phyloP scores from a whole-genome alignment of 1,284 basidiomycete species.

The Kwoniella shivajii region DNA sequence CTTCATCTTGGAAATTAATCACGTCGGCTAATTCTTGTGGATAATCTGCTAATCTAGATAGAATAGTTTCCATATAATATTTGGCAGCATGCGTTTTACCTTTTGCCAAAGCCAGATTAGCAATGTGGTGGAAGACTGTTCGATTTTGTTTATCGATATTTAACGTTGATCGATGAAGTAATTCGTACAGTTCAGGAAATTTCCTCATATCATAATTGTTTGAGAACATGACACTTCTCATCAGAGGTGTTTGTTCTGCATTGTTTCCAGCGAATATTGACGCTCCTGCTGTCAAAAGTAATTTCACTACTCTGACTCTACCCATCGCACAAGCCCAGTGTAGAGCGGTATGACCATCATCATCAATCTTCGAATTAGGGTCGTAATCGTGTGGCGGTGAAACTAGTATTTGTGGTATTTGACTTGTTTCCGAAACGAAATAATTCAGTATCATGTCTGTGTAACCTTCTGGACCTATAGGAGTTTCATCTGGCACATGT shows the following conservation, averaged over 20 bases:
- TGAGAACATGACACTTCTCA: constrained; percentile 99
- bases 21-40: constrained; percentile 96
- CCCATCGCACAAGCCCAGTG: constrained; percentile 99
- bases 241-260: constrained; percentile 93
- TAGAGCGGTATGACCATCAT: constrained; percentile 94
- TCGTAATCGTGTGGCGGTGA: constrained; percentile 90
- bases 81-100: constrained; percentile 96
- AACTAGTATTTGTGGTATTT: constrained; percentile 85
- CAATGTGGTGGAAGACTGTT: constrained; percentile 97
- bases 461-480: constrained; percentile 61
- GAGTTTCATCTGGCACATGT: constrained; percentile 22
- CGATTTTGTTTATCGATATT: constrained; percentile 99
- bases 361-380: constrained; percentile 95
- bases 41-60: constrained; percentile 87
- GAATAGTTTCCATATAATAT: constrained; percentile 98
- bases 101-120: constrained; percentile 97
- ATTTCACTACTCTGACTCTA: constrained; percentile 91
- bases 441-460: constrained; percentile 97
- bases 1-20: constrained; percentile 99
- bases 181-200: constrained; percentile 96
- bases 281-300: constrained; percentile 89
- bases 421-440: constrained; percentile 96
- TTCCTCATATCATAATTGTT: constrained; percentile 99
- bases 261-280: constrained; percentile 98
- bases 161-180: constrained; percentile 93